Percentiles rank a stretch among this genome's conserved stretches.
Conservation (phyloP, 2,329 filamentous ascomycete genomes). For the Aspergillus pseudonomiae region DNA sequence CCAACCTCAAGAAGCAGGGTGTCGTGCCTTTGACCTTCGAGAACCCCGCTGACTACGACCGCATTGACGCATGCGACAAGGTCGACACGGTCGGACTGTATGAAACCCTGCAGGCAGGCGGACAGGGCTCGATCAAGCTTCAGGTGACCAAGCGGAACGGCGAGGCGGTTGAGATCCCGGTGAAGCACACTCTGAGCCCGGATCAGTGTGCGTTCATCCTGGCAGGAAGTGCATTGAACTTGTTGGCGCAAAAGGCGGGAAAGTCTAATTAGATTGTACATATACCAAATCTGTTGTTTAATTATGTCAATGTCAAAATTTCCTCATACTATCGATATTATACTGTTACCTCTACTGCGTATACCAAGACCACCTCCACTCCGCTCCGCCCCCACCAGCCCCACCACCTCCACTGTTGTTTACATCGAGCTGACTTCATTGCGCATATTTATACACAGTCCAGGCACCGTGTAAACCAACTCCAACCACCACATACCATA, state of each 20-base stretch:
- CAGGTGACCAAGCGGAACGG: slow-evolving; percentile 47
- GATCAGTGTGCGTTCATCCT: slow-evolving; percentile 93
- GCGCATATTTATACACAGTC: background rate
- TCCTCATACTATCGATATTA: background rate
- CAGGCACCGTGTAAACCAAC: background rate
- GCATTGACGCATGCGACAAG: slow-evolving; percentile 78
- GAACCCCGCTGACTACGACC: slow-evolving; percentile 84
- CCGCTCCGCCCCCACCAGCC: slow-evolving; percentile 1
- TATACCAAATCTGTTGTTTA: slow-evolving; percentile 19
- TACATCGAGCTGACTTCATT: slow-evolving; percentile 4
- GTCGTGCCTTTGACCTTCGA: slow-evolving; percentile 92
- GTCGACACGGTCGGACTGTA: slow-evolving; percentile 81
- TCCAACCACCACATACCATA: background rate
- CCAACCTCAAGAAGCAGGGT: slow-evolving; percentile 95
- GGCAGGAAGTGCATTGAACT: slow-evolving; percentile 89
- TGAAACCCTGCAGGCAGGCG: slow-evolving; percentile 65
- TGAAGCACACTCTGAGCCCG: slow-evolving; percentile 84
- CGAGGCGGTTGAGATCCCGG: slow-evolving; percentile 69
- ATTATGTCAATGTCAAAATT: slow-evolving; percentile 7
- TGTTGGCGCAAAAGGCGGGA: slow-evolving; percentile 63
- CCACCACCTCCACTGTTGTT: slow-evolving; percentile 6
- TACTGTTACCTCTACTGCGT: too few species aligned
- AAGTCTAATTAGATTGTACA: slow-evolving; percentile 8
- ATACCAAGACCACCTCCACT: slow-evolving; percentile 7
- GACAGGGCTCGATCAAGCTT: slow-evolving; percentile 26